Evolutionary conservation across 768 basidiomycete genomes (phyloP).

Genomic region (Trametes cingulata): DNA sequence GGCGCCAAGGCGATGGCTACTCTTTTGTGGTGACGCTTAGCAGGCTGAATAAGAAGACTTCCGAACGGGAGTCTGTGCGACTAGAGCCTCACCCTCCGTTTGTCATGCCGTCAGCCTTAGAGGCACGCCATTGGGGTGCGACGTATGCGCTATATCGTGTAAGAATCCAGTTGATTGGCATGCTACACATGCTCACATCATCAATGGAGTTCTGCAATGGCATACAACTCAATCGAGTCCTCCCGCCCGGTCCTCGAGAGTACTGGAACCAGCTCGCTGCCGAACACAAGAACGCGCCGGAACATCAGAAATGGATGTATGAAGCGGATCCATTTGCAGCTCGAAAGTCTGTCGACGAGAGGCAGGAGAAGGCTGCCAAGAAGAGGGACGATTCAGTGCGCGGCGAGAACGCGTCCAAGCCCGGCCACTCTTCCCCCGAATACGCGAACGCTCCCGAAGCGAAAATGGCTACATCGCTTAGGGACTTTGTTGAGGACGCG

Average conservation of each 20-base stretch:
- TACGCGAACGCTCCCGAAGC: constrained; percentile 68
- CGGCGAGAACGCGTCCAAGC: constrained; percentile 11
- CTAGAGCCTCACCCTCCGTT: constrained; percentile 77
- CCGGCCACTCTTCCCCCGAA: constrained; percentile 33
- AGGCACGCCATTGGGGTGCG: constrained; percentile 92
- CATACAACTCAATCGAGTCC: constrained; percentile 68
- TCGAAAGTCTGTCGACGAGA: constrained; percentile 60
- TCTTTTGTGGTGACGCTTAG: constrained; percentile 71
- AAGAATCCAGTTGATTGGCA: constrained; percentile 35
- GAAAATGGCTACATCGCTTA: constrained; percentile 73
- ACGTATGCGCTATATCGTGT: constrained; percentile 87
- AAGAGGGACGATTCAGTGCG: constrained; percentile 39
- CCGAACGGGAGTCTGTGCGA: constrained; percentile 65
- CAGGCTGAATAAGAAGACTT: constrained; percentile 68
- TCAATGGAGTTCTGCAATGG: constrained; percentile 68
- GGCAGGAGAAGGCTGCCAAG: constrained; percentile 59
- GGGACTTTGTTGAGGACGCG: constrained; percentile 79
- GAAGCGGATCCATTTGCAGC: constrained; percentile 85
- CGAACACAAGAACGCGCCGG: constrained; percentile 67
- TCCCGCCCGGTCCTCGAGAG: constrained; percentile 83
- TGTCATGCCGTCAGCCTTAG: constrained; percentile 62
- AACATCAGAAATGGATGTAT: constrained; percentile 85
- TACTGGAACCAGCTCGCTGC: constrained; percentile 80
- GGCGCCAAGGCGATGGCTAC: constrained; percentile 50
- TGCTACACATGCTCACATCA: neutral